These are phyloP conservation scores for Claviceps lovelessii DNA, from an alignment of 2,329 filamentous ascomycete species.

Conservation along the genomic window DNA sequence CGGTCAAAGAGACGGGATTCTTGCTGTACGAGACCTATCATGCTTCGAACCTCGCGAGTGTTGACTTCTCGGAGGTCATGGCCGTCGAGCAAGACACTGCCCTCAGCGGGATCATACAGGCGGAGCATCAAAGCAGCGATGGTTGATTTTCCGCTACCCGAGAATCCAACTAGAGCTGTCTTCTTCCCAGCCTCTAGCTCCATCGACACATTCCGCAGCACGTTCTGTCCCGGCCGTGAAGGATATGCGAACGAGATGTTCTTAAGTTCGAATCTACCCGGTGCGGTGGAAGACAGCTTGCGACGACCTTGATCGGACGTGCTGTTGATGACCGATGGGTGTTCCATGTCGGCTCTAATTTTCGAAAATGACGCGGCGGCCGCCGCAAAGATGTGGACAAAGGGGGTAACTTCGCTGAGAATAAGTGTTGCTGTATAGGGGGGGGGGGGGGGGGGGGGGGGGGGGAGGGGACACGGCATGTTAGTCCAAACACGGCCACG, in stretches of 20 bases:
- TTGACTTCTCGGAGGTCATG: conserved; percentile 37
- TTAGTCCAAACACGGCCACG: background rate
- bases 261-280: conserved; percentile 13
- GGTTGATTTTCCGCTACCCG: conserved; percentile 55
- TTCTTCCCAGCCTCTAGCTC: conserved; percentile 36
- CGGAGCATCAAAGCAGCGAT: conserved; percentile 50
- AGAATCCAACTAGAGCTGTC: conserved; percentile 56
- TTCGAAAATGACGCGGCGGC: conserved; percentile 40
- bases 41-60: conserved; percentile 38
- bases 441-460: too few species aligned
- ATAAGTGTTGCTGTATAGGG: conserved; percentile 13
- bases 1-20: conserved; percentile 48
- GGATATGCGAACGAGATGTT: conserved; percentile 24
- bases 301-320: conserved; percentile 15
- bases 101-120: conserved; percentile 43
- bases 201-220: background rate
- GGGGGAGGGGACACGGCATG: background rate
- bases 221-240: conserved; percentile 26
- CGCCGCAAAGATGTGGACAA: conserved; percentile 41
- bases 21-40: conserved; percentile 47
- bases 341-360: conserved; percentile 39
- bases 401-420: conserved; percentile 42
- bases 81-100: conserved; percentile 24
- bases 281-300: conserved; percentile 21
- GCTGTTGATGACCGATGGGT: conserved; percentile 26